A percentile compares a stretch with the other conserved stretches of the same genome.
Conservation (phyloP, 371 early-diverging fungal species). For the Lichtheimia ramosa region DNA sequence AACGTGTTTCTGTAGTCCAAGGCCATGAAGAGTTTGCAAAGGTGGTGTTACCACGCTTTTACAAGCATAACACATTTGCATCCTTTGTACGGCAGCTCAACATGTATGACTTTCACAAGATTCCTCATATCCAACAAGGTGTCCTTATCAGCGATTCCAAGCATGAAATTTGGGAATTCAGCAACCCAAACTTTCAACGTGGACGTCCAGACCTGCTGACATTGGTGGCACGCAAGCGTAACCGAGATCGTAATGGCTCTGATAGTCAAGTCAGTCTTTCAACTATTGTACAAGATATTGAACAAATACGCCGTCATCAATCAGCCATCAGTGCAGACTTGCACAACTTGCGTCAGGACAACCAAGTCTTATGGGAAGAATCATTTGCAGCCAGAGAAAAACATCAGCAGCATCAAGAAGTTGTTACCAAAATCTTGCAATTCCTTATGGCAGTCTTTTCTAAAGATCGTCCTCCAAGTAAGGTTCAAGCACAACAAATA, state of each 20-base stretch:
- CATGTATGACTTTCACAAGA: constrained; percentile 74
- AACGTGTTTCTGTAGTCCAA: constrained; percentile 33
- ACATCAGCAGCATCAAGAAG: constrained; percentile 82
- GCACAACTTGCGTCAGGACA: constrained; percentile 77
- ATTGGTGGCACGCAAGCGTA: constrained; percentile 52
- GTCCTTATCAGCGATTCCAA: constrained; percentile 48
- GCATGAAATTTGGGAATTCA: constrained; percentile 57
- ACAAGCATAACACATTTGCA: constrained; percentile 84
- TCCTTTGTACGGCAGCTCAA: constrained; percentile 88
- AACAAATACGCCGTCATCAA: constrained; percentile 83
- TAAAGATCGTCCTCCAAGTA: constrained; percentile 12
- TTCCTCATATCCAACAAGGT: constrained; percentile 74
- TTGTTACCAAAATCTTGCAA: constrained; percentile 82
- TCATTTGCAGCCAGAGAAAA: constrained; percentile 68
- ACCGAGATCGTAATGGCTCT: constrained; percentile 33
- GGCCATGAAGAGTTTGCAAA: constrained; percentile 79
- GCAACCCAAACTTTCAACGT: constrained; percentile 48
- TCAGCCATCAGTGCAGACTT: constrained; percentile 78
- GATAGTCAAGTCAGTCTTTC: constrained; percentile 42
- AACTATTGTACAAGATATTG: constrained; percentile 68
- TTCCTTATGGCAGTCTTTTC: constrained; percentile 57
- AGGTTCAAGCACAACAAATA: constrained; percentile 2
- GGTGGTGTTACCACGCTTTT: constrained; percentile 68
- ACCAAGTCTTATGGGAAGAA: constrained; percentile 85
- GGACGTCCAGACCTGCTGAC: constrained; percentile 53